Conservation (phyloP, 2,329 filamentous ascomycete genomes). For the Verticillium longisporum region DNA sequence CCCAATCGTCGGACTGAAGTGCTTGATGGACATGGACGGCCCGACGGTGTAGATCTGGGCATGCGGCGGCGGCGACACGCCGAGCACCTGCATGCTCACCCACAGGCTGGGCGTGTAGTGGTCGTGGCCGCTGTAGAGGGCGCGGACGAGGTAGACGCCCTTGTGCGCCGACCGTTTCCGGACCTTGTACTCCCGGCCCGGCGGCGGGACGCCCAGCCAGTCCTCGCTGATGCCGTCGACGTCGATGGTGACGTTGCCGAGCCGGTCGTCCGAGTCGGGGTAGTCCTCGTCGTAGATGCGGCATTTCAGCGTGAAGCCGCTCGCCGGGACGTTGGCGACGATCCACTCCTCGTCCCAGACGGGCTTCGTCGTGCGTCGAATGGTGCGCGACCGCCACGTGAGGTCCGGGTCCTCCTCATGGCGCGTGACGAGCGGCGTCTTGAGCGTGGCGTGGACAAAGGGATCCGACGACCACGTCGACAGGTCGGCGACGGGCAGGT, state of each 20-base stretch:
- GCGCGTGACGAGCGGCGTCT: constrained; percentile 59
- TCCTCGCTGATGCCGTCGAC: constrained; percentile 52
- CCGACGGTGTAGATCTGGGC: constrained; percentile 74
- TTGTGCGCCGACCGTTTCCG: constrained; percentile 85
- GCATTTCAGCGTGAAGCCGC: constrained; percentile 78
- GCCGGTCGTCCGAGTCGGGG: constrained; percentile 75
- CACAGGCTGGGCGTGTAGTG: constrained; percentile 65
- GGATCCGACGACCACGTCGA: constrained; percentile 75
- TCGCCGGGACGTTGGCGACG: constrained; percentile 76
- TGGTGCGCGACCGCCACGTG: constrained; percentile 66
- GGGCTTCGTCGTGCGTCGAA: constrained; percentile 66
- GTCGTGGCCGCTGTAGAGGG: constrained; percentile 56
- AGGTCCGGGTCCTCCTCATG: constrained; percentile 83
- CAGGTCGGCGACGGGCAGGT: constrained; percentile 79
- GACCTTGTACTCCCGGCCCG: constrained; percentile 55
- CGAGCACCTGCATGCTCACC: constrained; percentile 70
- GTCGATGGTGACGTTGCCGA: constrained; percentile 76
- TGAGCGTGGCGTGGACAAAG: constrained; percentile 71
- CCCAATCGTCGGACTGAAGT: constrained; percentile 85
- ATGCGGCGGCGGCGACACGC: constrained; percentile 62
- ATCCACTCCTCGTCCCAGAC: constrained; percentile 82
- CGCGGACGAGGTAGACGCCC: constrained; percentile 71
- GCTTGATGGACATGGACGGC: constrained; percentile 68
- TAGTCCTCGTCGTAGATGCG: constrained; percentile 87
- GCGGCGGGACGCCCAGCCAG: constrained; percentile 62